These are phyloP conservation scores for Chalciporus sphaerocephalus DNA, from an alignment of 768 basidiomycete genomes.

Conservation along the genomic window DNA sequence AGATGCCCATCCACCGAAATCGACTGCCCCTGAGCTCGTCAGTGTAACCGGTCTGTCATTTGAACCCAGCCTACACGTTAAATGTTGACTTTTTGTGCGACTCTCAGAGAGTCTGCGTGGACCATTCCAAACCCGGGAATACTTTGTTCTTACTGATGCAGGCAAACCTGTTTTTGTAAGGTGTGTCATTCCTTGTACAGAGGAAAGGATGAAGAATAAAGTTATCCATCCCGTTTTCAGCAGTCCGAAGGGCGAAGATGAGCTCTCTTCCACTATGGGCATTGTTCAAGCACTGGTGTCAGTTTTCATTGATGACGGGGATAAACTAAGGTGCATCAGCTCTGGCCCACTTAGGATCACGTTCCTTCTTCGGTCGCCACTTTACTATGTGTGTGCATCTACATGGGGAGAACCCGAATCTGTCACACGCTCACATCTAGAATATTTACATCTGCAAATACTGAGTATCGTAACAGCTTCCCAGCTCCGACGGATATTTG, in stretches of 20 bases:
- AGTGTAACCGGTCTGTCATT: slow-evolving; percentile 16
- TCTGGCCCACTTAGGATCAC: slow-evolving; percentile 79
- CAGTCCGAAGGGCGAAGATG: slow-evolving; percentile 52
- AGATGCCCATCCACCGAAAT: slow-evolving; percentile 15
- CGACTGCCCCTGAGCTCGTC: slow-evolving; percentile 36
- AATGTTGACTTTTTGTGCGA: slow-evolving; percentile 1
- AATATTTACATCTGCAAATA: slow-evolving; percentile 92
- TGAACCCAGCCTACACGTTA: slow-evolving; percentile 1
- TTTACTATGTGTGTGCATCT: slow-evolving; percentile 90
- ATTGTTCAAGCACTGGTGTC: slow-evolving; percentile 95
- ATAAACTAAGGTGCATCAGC: slow-evolving; percentile 81
- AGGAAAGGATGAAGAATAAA: not conserved
- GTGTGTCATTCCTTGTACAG: slow-evolving; percentile 36
- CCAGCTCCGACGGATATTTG: slow-evolving; percentile 83
- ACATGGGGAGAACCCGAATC: slow-evolving; percentile 96
- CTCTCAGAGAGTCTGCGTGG: slow-evolving; percentile 13
- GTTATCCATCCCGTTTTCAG: slow-evolving; percentile 26
- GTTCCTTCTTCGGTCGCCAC: slow-evolving; percentile 78
- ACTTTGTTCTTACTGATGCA: slow-evolving; percentile 90
- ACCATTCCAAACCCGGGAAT: slow-evolving; percentile 60
- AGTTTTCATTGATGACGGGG: slow-evolving; percentile 89
- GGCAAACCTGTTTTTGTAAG: slow-evolving; percentile 97
- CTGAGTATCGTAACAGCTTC: slow-evolving; percentile 83
- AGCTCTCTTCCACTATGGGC: slow-evolving; percentile 76
- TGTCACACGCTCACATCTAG: slow-evolving; percentile 86